Evolutionary conservation across 257 asterid genomes (phyloP).

Genomic region (Datura wrightii): DNA sequence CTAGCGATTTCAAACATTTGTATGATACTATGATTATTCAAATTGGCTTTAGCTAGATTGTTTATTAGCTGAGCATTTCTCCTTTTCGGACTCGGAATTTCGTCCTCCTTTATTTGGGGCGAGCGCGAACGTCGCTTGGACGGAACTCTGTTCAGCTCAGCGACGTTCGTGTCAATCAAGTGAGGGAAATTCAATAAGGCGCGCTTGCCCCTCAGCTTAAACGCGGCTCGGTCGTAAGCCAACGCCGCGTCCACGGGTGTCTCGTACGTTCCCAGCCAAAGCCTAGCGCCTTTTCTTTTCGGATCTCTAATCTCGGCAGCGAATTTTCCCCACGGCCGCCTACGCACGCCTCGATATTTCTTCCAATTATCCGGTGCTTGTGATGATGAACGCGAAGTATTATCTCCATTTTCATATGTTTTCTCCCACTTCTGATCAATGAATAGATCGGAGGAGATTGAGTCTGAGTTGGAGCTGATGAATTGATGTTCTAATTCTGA

Average conservation of each 20-base stretch:
- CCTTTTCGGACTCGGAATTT: not conserved
- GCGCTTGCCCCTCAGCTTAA: not conserved
- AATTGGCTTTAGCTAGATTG: not conserved
- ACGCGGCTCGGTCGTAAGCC: constrained; percentile 22
- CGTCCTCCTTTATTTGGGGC: not conserved
- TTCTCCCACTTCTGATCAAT: not conserved
- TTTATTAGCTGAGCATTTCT: constrained; percentile 19
- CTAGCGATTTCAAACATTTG: not conserved
- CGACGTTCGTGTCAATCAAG: not conserved
- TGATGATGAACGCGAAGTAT: not conserved
- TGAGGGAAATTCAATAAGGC: constrained; percentile 14
- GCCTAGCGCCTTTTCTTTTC: not conserved
- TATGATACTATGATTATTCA: not conserved
- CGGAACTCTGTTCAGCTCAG: not conserved
- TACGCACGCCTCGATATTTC: constrained; percentile 21
- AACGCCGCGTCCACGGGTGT: not conserved
- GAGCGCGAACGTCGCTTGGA: not conserved
- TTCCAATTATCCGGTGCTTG: not conserved
- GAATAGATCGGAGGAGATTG: not conserved
- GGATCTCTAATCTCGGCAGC: constrained; percentile 29
- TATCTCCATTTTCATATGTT: not conserved
- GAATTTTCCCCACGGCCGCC: constrained; percentile 25
- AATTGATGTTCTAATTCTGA: not conserved
- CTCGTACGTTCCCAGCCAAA: constrained; percentile 18
- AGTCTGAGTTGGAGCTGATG: not conserved